Base-by-base conservation (phyloP, 2,329 filamentous ascomycete species). In the Seiridium unicorne region DNA sequence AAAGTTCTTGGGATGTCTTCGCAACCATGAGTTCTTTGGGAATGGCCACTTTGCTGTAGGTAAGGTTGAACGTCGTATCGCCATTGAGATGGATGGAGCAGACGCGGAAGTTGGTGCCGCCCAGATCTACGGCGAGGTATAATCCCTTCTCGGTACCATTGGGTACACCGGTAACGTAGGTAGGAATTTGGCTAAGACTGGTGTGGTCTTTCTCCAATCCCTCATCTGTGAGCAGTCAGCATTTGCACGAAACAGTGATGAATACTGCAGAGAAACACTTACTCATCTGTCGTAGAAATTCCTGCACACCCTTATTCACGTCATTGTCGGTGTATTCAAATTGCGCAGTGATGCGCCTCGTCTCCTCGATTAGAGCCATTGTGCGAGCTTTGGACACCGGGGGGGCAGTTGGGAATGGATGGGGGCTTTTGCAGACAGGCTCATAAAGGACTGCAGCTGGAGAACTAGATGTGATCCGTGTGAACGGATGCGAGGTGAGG, bases 111-210 rank as follows among this genome's bases (percentile, higher is more conserved):
- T 99, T 99, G 65, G 95, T 99, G 69, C 95, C 95, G 63, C 95
- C 95, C n/a, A 99, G 85, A 72, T 99, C 95, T 65, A 99, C 93
- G 44, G 95, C 94, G 72, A 99, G 88, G 78, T 97, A 99, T 44
- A 97, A 82, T 53, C 95, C 95, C 89, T 97, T 96, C 79, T 99
- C 95, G 3, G 93, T 97, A 69, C 95, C 95, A 84, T 98, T 95
- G 72, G 95, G 95, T 35, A 98, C 93, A 42, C 87, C 89, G 1
- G 95, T 98, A 66, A 99, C 94, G 76, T 97, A 99, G 47, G 93
- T 97, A 6, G 95, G 95, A 70, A 99, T 98, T 79, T 98, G 95
- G 78, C 91, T 94, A 80, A 99, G 78, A 67, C 89, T 93, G 38
- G 91, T 89, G 63, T 89, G 89, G 68, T 93, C 87, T 69, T 89